Base-by-base conservation (phyloP, 495 filamentous ascomycete species). In the Aspergillus conjunctus region DNA sequence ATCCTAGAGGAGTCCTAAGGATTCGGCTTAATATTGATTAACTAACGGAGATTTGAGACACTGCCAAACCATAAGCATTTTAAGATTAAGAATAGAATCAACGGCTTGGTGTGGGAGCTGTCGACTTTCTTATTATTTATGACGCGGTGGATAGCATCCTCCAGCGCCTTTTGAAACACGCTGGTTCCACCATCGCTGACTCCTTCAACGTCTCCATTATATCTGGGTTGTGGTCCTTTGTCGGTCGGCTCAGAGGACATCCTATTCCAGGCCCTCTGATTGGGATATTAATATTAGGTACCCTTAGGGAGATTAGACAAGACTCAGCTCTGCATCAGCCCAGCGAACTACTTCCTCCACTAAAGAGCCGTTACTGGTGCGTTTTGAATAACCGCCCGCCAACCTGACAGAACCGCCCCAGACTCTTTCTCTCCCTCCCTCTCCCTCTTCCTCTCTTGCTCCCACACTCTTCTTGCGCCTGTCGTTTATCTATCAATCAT, bases 131-230 rank as follows among this genome's bases (percentile, higher is more conserved):
- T 26, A 26, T n/a, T 15, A 45, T 56, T 17, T 14, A 17, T 32
- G 37, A 31, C 15, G 22, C 6, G 37, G 22, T 49, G 49, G 44
- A 54, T 41, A 54, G 43, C 21, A 18, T 21, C 45, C 26, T 55
- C 32, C 58, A 63, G 62, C 62, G 62, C 62, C 51, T 61, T 62
- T 66, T 66, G 63, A 66, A 66, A 66, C 63, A 51, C 26, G 33
- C 41, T 48, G 59, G 56, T 59, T 59, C 55, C 62, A 57, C 61
- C 59, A 56, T 54, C 51, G 54, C 46, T 32, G 41, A 56, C 56
- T 32, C 44, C 52, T 50, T 50, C 45, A 53, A 50, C 44, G 61
- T 59, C 51, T 61, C 62, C 56, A 56, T 56, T n/a, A 26, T 26
- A 2, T 26, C 26, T 26, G 26, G 5, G 5, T 5, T 55, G 33